phyloP scores from a whole-genome alignment of 805 yeast genomes.

The Saccharomyces eubayanus region DNA sequence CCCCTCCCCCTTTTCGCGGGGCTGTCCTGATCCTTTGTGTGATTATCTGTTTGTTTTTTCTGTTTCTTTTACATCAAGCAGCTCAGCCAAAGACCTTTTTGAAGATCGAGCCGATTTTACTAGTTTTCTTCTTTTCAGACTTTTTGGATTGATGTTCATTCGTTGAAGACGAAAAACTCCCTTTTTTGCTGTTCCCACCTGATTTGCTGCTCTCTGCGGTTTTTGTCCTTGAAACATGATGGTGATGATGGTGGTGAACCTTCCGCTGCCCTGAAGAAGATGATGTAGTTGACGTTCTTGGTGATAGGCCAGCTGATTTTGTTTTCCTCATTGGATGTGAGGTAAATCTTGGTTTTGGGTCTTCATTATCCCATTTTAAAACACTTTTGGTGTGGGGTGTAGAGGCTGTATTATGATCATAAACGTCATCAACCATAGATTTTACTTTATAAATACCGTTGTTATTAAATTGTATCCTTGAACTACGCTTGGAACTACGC shows the following conservation, averaged over 20 bases:
- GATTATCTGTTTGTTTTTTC: background rate
- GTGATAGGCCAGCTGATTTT: slow-evolving; percentile 14
- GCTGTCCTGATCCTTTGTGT: background rate
- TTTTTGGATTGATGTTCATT: background rate
- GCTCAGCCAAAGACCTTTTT: background rate
- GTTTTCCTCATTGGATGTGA: slow-evolving; percentile 14
- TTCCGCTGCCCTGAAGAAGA: slow-evolving; percentile 1
- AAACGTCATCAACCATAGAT: slow-evolving; percentile 21
- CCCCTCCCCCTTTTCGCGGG: background rate
- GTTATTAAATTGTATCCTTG: slow-evolving; percentile 23
- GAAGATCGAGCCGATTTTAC: background rate
- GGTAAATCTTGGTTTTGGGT: background rate
- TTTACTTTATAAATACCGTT: slow-evolving; percentile 26
- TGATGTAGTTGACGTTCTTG: slow-evolving; percentile 1
- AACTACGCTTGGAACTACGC: slow-evolving; percentile 17
- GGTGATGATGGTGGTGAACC: background rate
- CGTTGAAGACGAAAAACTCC: background rate
- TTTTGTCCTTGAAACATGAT: background rate
- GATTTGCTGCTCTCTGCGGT: slow-evolving; percentile 1
- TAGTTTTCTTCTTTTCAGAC: background rate
- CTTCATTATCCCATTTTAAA: slow-evolving; percentile 1
- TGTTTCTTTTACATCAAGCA: background rate
- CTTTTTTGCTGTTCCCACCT: background rate
- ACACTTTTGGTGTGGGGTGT: background rate
- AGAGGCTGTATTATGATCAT: slow-evolving; percentile 2